Conservation (phyloP, 192 early-diverging fungal species). For the Coemansia sp. region DNA sequence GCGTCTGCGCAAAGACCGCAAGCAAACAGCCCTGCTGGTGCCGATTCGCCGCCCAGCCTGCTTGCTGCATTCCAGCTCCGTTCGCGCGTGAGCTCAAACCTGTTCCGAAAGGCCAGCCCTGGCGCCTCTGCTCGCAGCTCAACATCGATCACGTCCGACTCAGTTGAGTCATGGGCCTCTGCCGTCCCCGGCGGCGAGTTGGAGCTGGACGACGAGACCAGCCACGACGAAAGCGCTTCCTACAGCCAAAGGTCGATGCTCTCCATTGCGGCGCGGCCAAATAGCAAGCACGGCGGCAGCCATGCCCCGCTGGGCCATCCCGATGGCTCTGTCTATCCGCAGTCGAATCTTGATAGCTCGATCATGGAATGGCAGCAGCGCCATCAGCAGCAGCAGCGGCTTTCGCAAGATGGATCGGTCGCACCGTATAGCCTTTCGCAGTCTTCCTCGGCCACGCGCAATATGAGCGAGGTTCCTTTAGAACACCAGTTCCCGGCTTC, state of each 20-base stretch:
- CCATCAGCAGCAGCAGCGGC: conserved; percentile 1
- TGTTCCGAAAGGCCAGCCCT: conserved; percentile 24
- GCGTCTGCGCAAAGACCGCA: conserved; percentile 13
- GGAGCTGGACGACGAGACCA: conserved; percentile 12
- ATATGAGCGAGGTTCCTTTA: not conserved
- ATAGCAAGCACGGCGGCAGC: not conserved
- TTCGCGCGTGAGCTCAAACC: conserved; percentile 21
- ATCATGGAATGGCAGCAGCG: conserved; percentile 33
- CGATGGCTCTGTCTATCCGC: not conserved
- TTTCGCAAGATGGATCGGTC: conserved; percentile 23
- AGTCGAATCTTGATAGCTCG: conserved; percentile 22
- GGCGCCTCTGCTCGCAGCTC: conserved; percentile 43
- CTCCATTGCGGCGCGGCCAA: conserved; percentile 4
- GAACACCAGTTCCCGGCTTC: not conserved
- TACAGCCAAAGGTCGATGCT: conserved; percentile 9
- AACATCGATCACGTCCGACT: conserved; percentile 31
- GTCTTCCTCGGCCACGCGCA: conserved; percentile 9
- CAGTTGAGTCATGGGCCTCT: conserved; percentile 37
- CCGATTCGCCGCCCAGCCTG: conserved; percentile 28
- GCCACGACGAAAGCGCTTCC: conserved; percentile 4
- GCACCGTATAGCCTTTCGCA: conserved; percentile 20
- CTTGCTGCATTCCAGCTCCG: conserved; percentile 33
- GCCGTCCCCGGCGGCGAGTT: conserved; percentile 28
- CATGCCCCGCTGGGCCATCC: not conserved
- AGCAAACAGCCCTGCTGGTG: conserved; percentile 2